These are phyloP conservation scores for Limonium bicolor DNA, from an alignment of 148 eudicot species.

Conservation along the genomic window DNA sequence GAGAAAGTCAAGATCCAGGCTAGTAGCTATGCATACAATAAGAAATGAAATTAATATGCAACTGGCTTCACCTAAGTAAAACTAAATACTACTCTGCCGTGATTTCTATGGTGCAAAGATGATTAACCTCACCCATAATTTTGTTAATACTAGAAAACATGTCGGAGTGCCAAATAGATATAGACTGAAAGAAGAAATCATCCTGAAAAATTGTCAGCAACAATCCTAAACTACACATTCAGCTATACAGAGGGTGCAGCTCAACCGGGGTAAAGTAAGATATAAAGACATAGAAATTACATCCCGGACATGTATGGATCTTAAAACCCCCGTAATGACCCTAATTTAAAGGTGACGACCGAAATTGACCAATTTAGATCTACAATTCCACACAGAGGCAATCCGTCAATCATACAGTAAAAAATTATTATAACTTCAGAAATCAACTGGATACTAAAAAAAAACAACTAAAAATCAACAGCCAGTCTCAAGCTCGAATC, in stretches of 20 bases:
- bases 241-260: no score
- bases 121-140: neutral
- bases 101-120: neutral
- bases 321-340: constrained; percentile 6
- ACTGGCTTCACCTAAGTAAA: no score
- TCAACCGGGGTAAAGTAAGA: neutral
- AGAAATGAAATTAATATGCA: no score
- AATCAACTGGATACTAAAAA: neutral
- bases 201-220: constrained; percentile 2
- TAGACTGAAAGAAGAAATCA: constrained; percentile 1
- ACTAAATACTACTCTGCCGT: neutral
- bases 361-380: constrained; percentile 3
- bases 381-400: neutral
- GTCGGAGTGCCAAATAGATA: neutral
- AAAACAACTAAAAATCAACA: neutral
- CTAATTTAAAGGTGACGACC: neutral
- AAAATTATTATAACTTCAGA: neutral
- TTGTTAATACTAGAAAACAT: neutral
- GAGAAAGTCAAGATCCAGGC: neutral
- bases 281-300: neutral
- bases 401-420: neutral
- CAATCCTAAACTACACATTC: no score
- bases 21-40: no score
- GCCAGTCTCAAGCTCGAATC: constrained; percentile 1
- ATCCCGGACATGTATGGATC: neutral